Conservation (phyloP, 164 flowering plant genomes). For the Umbellularia californica region DNA sequence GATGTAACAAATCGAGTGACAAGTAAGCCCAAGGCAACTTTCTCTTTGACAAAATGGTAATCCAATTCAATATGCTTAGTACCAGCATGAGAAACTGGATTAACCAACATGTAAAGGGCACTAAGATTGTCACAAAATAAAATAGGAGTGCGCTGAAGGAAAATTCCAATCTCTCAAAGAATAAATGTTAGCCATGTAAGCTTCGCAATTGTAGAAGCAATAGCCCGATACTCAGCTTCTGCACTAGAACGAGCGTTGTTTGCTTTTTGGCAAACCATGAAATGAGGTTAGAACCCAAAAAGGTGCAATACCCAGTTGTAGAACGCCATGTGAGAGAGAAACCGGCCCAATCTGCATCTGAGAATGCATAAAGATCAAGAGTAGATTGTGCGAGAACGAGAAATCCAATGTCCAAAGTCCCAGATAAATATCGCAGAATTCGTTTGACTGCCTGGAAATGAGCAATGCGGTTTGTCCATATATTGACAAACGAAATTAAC, state of each 20-base stretch:
- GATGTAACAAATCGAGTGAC: background rate
- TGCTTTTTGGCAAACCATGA: background rate
- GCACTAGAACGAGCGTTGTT: background rate
- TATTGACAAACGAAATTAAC: background rate
- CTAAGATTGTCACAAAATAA: background rate
- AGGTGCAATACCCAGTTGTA: no score
- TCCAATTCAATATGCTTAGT: background rate
- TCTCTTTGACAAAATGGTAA: background rate
- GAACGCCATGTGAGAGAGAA: background rate
- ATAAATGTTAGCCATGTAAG: background rate
- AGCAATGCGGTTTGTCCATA: background rate
- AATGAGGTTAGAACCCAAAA: background rate
- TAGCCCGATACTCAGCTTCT: background rate
- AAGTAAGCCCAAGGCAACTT: background rate
- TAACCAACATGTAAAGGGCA: background rate
- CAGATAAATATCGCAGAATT: background rate
- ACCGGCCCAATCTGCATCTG: no score
- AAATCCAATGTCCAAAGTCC: background rate
- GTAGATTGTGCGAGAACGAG: background rate
- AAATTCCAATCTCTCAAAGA: background rate
- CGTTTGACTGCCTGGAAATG: background rate
- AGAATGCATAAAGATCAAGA: background rate
- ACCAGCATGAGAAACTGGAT: background rate
- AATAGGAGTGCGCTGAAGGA: background rate
- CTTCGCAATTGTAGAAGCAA: background rate